phyloP scores from a whole-genome alignment of 345 rosid species.

The Reutealis trisperma region DNA sequence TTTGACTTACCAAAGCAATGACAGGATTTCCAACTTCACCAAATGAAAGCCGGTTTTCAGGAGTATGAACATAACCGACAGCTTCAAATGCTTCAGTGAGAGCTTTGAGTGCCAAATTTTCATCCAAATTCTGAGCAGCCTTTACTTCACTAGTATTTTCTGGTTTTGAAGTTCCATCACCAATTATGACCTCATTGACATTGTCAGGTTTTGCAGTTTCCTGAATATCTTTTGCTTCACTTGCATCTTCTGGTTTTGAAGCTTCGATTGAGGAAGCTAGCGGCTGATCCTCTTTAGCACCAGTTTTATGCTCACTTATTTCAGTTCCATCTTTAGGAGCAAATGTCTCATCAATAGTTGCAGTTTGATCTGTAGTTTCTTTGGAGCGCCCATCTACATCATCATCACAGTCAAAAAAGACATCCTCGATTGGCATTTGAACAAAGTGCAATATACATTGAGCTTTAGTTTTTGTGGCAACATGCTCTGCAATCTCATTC shows the following conservation, averaged over 20 bases:
- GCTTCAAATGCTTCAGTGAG: conserved; percentile 88
- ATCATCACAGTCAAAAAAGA: conserved; percentile 56
- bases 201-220: conserved; percentile 48
- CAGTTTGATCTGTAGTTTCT: conserved; percentile 47
- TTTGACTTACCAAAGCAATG: conserved; percentile 88
- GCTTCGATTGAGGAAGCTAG: conserved; percentile 45
- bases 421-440: conserved; percentile 97
- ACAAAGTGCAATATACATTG: conserved; percentile 97
- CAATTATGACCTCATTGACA: conserved; percentile 34
- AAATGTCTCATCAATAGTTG: conserved; percentile 38
- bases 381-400: conserved; percentile 42
- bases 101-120: conserved; percentile 67
- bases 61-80: conserved; percentile 61
- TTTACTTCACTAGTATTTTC: conserved; percentile 45
- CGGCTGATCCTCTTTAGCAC: conserved; percentile 46
- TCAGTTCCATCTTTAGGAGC: conserved; percentile 54
- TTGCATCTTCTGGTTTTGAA: conserved; percentile 54
- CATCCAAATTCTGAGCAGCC: conserved; percentile 38
- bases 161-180: conserved; percentile 40
- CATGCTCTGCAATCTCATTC: conserved; percentile 99
- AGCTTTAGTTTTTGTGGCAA: conserved; percentile 94
- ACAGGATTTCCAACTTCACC: conserved; percentile 94
- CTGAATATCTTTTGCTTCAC: conserved; percentile 42
- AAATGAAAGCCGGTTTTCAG: conserved; percentile 74
- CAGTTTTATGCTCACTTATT: conserved; percentile 47